A percentile compares a stretch with the other conserved stretches of the same genome.
These are phyloP conservation scores for Melaleuca quinquenervia DNA, from an alignment of 345 rosid species.

Conservation along the genomic window DNA sequence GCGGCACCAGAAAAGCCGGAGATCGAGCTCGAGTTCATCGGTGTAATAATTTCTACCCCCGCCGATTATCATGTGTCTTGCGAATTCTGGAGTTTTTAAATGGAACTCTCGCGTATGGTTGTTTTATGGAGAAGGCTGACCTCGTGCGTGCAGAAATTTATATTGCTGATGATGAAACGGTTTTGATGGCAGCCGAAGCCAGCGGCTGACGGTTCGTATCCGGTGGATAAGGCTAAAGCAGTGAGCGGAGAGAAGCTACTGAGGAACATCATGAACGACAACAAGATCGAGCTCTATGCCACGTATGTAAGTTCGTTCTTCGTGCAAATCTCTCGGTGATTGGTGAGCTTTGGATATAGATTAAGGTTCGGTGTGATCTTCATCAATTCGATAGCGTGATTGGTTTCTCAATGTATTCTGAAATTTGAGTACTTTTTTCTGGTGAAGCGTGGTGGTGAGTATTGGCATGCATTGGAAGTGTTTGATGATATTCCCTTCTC, in stretches of 20 bases:
- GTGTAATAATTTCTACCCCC: constrained; percentile 16
- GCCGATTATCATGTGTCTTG: neutral
- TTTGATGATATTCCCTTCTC: neutral
- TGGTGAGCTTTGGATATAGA: neutral
- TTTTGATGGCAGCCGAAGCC: constrained; percentile 48
- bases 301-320: constrained; percentile 44
- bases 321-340: neutral
- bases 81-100: neutral
- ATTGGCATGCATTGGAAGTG: neutral
- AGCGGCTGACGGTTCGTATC: constrained; percentile 49
- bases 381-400: neutral
- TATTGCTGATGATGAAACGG: neutral
- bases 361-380: neutral
- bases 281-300: constrained; percentile 78
- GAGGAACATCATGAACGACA: constrained; percentile 71
- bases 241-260: constrained; percentile 74
- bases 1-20: constrained; percentile 29
- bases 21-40: constrained; percentile 71
- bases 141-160: neutral
- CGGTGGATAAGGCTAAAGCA: constrained; percentile 49
- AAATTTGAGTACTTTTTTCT: neutral
- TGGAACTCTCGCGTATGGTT: neutral
- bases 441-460: neutral
- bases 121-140: neutral
- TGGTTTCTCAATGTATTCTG: neutral